Evolutionary conservation across 371 early-diverging fungal species (phyloP).

Genomic region (Entomophthora muscae): DNA sequence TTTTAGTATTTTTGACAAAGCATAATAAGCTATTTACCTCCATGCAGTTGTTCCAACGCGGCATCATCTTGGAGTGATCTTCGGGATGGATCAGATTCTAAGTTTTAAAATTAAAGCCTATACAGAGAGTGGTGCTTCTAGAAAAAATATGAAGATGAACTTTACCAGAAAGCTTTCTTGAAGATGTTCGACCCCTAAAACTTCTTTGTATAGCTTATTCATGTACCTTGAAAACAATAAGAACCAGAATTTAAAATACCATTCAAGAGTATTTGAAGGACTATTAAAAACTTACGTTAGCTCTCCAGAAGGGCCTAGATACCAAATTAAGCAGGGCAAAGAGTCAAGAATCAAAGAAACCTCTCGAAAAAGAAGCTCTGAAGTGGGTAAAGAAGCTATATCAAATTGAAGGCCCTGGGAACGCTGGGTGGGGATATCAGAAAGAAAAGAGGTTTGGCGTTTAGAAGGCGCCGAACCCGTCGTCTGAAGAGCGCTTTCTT

Average conservation of each 20-base stretch:
- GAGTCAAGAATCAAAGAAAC: conserved; percentile 3
- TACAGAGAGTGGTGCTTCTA: not conserved
- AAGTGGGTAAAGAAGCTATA: not conserved
- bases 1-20: not conserved
- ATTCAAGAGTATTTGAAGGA: not conserved
- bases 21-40: not conserved
- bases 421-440: not conserved
- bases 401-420: not conserved
- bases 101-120: too few species aligned
- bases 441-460: not conserved
- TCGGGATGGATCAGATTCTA: conserved; percentile 7
- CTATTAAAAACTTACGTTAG: not conserved
- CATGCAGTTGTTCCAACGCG: not conserved
- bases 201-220: conserved; percentile 5
- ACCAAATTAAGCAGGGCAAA: conserved; percentile 6
- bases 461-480: not conserved
- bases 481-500: not conserved
- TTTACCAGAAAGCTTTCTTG: not conserved
- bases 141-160: too few species aligned
- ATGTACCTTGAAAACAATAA: not conserved
- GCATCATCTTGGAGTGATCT: not conserved
- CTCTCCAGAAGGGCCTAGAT: not conserved
- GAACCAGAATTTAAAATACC: not conserved
- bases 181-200: not conserved
- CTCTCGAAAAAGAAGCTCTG: not conserved